Evolutionary conservation across 176 grass and related monocot genomes (phyloP).

Genomic region (Avena atlantica): DNA sequence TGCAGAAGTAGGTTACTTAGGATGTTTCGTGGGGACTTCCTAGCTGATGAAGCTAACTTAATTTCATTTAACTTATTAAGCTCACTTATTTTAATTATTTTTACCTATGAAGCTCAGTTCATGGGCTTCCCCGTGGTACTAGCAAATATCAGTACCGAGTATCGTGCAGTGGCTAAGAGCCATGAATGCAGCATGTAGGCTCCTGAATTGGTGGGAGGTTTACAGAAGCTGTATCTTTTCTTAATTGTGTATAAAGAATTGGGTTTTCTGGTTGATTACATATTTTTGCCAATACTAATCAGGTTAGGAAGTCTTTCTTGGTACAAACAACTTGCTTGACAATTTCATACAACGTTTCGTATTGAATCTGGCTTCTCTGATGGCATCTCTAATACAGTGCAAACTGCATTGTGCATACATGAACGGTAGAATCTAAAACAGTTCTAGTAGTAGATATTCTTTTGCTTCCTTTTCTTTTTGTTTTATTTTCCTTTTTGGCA

Average conservation of each 20-base stretch:
- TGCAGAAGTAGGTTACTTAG: not conserved
- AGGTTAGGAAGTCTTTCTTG: slow-evolving; percentile 23
- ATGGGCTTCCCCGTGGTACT: not conserved
- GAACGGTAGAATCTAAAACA: not conserved
- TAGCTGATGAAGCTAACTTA: not conserved
- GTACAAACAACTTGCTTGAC: slow-evolving; percentile 19
- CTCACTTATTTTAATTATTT: not conserved
- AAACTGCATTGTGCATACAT: slow-evolving; percentile 3
- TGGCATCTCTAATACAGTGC: not conserved
- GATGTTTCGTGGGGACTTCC: slow-evolving; percentile 33
- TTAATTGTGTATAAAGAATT: not conserved
- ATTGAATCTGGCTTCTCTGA: not conserved
- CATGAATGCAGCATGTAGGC: slow-evolving; percentile 38
- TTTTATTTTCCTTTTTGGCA: not conserved
- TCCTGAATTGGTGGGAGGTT: slow-evolving; percentile 1
- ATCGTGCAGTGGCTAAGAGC: slow-evolving; percentile 13
- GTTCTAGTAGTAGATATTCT: not conserved
- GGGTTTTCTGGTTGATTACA: slow-evolving; percentile 9
- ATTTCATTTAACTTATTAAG: not conserved
- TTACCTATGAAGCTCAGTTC: slow-evolving; percentile 22
- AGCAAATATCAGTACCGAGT: not conserved
- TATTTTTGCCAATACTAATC: slow-evolving; percentile 30
- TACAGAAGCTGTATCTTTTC: slow-evolving; percentile 30
- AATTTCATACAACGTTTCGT: not conserved
- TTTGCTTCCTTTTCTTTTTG: slow-evolving; percentile 1